Conservation (phyloP, 2,329 filamentous ascomycete species). For the Beauveria rudraprayagi region DNA sequence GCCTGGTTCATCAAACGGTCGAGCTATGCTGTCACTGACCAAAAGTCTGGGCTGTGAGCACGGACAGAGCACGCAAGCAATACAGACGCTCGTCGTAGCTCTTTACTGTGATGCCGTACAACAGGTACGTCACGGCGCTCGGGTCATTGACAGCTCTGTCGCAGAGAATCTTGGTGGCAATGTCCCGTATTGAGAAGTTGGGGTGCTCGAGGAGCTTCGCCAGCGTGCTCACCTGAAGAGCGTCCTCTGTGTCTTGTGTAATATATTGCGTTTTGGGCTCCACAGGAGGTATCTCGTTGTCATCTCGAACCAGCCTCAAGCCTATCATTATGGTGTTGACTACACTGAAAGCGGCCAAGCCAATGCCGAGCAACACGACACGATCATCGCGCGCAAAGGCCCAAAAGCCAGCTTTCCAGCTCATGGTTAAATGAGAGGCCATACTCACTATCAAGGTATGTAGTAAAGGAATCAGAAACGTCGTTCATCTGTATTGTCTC, state of each 20-base stretch:
- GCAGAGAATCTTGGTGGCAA: slow-evolving; percentile 52
- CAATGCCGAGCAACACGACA: slow-evolving; percentile 44
- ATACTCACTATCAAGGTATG: background rate
- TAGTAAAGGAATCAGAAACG: too few species aligned
- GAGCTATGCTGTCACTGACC: slow-evolving; percentile 15
- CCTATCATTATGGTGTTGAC: slow-evolving; percentile 48
- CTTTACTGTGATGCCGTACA: slow-evolving; percentile 51
- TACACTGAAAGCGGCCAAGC: slow-evolving; percentile 51
- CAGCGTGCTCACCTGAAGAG: slow-evolving; percentile 57
- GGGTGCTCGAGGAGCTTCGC: slow-evolving; percentile 61
- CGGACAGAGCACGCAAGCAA: slow-evolving; percentile 47
- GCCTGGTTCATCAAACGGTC: background rate
- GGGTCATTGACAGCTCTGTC: slow-evolving; percentile 52
- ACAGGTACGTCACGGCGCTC: slow-evolving; percentile 39
- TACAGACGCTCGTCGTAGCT: slow-evolving; percentile 51
- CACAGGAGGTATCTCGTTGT: slow-evolving; percentile 57
- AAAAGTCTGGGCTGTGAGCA: slow-evolving; percentile 39
- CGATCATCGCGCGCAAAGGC: slow-evolving; percentile 40
- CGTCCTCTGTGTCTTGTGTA: slow-evolving; percentile 67
- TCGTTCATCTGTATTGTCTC: background rate
- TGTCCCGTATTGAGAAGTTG: slow-evolving; percentile 64
- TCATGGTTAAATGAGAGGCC: slow-evolving; percentile 34
- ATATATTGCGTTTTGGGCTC: slow-evolving; percentile 65
- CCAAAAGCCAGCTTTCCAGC: slow-evolving; percentile 23
- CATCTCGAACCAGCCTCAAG: slow-evolving; percentile 52